Evolutionary conservation across 768 basidiomycete genomes (phyloP).

Genomic region (Hygrophorus russula): DNA sequence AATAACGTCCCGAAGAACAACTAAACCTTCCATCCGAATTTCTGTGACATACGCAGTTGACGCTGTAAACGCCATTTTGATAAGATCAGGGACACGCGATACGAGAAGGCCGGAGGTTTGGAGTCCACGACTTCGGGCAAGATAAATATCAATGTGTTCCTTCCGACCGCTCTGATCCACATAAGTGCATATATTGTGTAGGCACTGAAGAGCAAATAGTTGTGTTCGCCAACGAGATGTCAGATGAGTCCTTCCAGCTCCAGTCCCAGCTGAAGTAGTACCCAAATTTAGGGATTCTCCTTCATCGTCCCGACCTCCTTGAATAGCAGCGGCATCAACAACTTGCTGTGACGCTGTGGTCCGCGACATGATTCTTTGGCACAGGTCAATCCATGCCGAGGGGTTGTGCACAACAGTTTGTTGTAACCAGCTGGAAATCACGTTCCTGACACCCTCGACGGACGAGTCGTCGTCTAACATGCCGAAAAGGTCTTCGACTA

Average conservation of each 20-base stretch:
- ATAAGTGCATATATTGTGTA: constrained; percentile 79
- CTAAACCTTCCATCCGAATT: constrained; percentile 82
- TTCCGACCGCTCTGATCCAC: constrained; percentile 60
- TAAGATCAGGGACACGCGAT: constrained; percentile 82
- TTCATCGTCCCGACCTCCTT: constrained; percentile 74
- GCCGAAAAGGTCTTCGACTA: constrained; percentile 91
- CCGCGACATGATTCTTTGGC: constrained; percentile 92
- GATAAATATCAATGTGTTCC: constrained; percentile 76
- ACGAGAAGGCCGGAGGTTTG: constrained; percentile 57
- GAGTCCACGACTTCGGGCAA: constrained; percentile 53
- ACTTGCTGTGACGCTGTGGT: constrained; percentile 79
- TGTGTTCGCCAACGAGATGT: constrained; percentile 96
- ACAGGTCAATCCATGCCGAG: constrained; percentile 96
- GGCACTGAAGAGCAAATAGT: constrained; percentile 83
- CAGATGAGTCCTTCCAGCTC: constrained; percentile 26
- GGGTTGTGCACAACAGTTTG: constrained; percentile 92
- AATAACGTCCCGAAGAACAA: constrained; percentile 87
- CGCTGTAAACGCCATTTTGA: constrained; percentile 97
- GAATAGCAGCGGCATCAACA: constrained; percentile 45
- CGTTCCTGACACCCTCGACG: constrained; percentile 86
- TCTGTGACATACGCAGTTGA: constrained; percentile 95
- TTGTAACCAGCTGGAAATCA: constrained; percentile 88
- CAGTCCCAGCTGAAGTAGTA: constrained; percentile 28
- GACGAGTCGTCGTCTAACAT: constrained; percentile 93
- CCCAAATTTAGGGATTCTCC: constrained; percentile 79